Evolutionary conservation across 257 asterid genomes (phyloP).

Genomic region (Solanum pennellii): DNA sequence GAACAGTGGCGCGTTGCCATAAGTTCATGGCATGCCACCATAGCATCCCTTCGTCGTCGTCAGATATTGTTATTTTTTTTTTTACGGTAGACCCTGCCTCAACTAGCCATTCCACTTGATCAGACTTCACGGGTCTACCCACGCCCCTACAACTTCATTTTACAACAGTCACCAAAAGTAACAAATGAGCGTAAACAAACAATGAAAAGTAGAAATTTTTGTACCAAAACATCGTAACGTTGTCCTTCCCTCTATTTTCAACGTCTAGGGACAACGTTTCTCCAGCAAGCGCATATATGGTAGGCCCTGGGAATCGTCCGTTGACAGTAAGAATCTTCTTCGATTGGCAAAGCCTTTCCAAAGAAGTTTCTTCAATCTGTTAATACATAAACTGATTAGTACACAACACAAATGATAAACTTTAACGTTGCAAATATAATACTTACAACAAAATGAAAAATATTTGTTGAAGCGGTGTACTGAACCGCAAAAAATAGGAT

Average conservation of each 20-base stretch:
- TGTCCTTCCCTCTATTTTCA: neutral
- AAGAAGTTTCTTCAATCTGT: slow-evolving; percentile 22
- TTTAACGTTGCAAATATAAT: neutral
- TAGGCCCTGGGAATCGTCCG: no score
- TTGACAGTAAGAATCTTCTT: slow-evolving; percentile 44
- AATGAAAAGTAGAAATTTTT: no score
- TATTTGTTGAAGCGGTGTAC: no score
- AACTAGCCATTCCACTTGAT: slow-evolving; percentile 21
- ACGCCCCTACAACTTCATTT: fast-evolving
- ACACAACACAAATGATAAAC: no score
- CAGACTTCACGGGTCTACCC: neutral
- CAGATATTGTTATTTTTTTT: slow-evolving; percentile 26
- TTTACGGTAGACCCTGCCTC: slow-evolving; percentile 24
- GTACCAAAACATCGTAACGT: neutral
- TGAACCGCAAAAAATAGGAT: neutral
- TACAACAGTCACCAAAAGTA: neutral
- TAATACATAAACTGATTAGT: no score
- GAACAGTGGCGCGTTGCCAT: slow-evolving; percentile 44
- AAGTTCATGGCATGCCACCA: slow-evolving; percentile 61
- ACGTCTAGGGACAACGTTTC: no score
- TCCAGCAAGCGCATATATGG: neutral
- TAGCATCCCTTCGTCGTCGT: slow-evolving; percentile 17
- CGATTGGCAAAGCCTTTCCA: slow-evolving; percentile 22
- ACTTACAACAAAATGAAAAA: no score
- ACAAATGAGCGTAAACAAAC: neutral